These are phyloP conservation scores for Calcarisporium arbuscula DNA, from an alignment of 2,329 filamentous ascomycete genomes.

Conservation along the genomic window DNA sequence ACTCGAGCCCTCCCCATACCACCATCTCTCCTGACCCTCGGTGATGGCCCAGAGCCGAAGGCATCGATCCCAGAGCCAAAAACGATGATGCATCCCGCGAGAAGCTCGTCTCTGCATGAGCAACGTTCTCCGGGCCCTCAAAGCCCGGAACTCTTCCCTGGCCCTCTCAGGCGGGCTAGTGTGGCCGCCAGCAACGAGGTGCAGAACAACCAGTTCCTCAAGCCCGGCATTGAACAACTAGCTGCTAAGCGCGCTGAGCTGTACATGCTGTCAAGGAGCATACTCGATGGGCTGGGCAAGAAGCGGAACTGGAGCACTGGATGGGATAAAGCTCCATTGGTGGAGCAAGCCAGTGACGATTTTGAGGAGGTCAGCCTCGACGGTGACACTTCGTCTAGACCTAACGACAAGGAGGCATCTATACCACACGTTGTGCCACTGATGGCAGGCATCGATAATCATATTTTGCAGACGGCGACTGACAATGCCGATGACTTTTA, in stretches of 20 bases:
- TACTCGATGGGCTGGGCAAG: slow-evolving; percentile 68
- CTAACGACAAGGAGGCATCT: slow-evolving; percentile 7
- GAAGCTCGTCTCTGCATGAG: slow-evolving; percentile 51
- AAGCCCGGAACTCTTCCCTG: slow-evolving; percentile 50
- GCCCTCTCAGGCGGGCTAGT: slow-evolving; percentile 33
- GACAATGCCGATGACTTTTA: slow-evolving; percentile 59
- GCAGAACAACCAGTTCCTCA: slow-evolving; percentile 42
- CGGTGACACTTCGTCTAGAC: slow-evolving; percentile 22
- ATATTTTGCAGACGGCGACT: slow-evolving; percentile 54
- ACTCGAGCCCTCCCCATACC: slow-evolving; percentile 63
- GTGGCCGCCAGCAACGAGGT: slow-evolving; percentile 31
- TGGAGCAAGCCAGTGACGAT: slow-evolving; percentile 37
- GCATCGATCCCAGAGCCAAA: slow-evolving; percentile 60
- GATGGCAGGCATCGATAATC: slow-evolving; percentile 31
- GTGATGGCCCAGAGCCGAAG: slow-evolving; percentile 52
- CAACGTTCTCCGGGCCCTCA: slow-evolving; percentile 31
- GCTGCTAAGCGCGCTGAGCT: slow-evolving; percentile 79
- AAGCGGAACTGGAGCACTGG: slow-evolving; percentile 69
- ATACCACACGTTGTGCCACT: too few relatives aligned
- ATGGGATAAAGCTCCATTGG: slow-evolving; percentile 56
- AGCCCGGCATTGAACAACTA: slow-evolving; percentile 69
- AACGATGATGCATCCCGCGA: slow-evolving; percentile 62
- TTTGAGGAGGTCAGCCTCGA: slow-evolving; percentile 55
- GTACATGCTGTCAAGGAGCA: slow-evolving; percentile 70
- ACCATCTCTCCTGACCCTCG: slow-evolving; percentile 44